Evolutionary conservation across 352 stramenopile genomes (phyloP), one percentile per base, ranked within the genome.

Genomic region (Saprolegnia parasitica): DNA sequence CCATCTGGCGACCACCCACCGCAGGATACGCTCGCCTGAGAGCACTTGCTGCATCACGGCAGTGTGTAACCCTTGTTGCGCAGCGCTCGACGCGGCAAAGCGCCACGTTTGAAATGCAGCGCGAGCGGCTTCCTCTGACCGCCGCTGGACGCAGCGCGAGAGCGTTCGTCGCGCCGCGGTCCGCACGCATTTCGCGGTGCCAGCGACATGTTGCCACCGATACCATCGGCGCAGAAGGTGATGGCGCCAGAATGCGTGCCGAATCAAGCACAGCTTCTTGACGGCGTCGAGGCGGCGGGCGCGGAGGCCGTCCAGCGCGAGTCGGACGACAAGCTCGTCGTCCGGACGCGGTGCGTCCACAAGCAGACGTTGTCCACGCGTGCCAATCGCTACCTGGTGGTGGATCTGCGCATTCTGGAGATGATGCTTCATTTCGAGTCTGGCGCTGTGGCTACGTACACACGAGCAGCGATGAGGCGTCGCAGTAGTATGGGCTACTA

Each of bases 331-430:
- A 35, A 88, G 78, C 65, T 88, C 81, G 60, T 87, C 81, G 40
- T 89, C 47, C n/a, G 47, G 13, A 49, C 13, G 1, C n/a, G 6
- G 45, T 21, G 15, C 39, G 23, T 29, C 18, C 11, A 8, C 20
- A n/a, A 29, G 42, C n/a, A 58, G 45, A n/a, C n/a, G n/a, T n/a
- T n/a, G n/a, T 39, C 23, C 18, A 11, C 42, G 11, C 16, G 42
- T 10, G 10, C 9, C 6, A 6, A 54, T 65, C 2, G 39, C 49
- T 6, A 88, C 78, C 24, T 77, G 76, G 72, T 90, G 79, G 8
- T 90, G 81, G 71, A 88, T 87, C 65, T 86, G 75, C 11, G 82
- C 78, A 6, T 78, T 76, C 39, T 90, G 80, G 47, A 85, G 73
- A 2, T 76, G 73, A 37, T 90, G 80, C 21, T 78, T 79, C 74